These are phyloP conservation scores for Senecio squalidus DNA, from an alignment of 140 eudicot genomes.

Conservation along the genomic window DNA sequence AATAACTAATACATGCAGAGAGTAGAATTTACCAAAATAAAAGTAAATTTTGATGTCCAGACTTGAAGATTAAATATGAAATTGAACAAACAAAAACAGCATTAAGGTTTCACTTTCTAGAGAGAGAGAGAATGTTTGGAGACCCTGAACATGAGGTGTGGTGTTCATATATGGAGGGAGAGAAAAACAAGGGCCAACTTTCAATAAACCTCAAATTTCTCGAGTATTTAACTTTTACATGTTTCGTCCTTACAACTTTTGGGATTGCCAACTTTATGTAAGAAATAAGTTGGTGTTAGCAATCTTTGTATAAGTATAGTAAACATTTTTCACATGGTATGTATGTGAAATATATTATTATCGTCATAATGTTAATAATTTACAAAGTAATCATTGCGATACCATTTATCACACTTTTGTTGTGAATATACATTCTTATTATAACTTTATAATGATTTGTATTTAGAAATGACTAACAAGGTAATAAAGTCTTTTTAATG, in stretches of 20 bases:
- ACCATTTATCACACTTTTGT: too few species aligned
- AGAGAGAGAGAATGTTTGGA: slow-evolving; percentile 13
- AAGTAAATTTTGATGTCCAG: slow-evolving; percentile 1
- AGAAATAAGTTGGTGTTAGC: too few species aligned
- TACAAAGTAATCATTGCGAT: too few species aligned
- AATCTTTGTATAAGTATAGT: background rate
- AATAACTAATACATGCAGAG: too few species aligned
- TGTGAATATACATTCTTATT: too few species aligned
- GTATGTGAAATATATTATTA: too few species aligned
- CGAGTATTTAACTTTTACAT: background rate
- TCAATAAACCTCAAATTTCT: slow-evolving; percentile 13
- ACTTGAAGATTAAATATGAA: slow-evolving; percentile 1
- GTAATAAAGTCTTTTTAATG: too few species aligned
- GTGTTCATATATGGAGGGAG: slow-evolving; percentile 12
- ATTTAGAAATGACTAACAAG: too few species aligned
- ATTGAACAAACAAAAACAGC: background rate
- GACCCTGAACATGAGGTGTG: slow-evolving; percentile 11
- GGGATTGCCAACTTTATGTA: too few species aligned
- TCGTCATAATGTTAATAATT: too few species aligned
- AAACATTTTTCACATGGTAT: background rate
- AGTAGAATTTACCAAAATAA: too few species aligned
- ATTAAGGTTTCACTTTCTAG: slow-evolving; percentile 3
- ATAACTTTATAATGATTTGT: too few species aligned
- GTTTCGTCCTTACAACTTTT: background rate
- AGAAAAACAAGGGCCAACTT: slow-evolving; percentile 11